Evolutionary conservation across 2,329 filamentous ascomycete genomes (phyloP).

Genomic region (Fusarium robinianum): DNA sequence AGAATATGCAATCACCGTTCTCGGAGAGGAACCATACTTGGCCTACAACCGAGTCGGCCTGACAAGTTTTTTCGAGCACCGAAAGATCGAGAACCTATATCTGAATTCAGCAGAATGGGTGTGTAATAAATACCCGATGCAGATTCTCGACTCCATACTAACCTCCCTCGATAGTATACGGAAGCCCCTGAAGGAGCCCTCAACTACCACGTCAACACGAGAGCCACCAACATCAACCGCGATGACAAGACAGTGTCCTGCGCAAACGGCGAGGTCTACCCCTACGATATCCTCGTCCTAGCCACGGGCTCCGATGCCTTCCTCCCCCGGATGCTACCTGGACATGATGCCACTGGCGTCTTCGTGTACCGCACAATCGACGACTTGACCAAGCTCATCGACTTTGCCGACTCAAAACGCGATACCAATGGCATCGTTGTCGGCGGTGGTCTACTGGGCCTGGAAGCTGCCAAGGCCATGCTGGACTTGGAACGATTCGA

Average conservation of each 20-base stretch:
- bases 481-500: conserved; percentile 78
- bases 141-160: background rate
- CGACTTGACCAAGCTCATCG: conserved; percentile 77
- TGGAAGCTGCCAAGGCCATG: conserved; percentile 92
- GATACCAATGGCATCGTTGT: conserved; percentile 76
- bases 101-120: conserved; percentile 85
- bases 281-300: conserved; percentile 81
- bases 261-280: conserved; percentile 68
- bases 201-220: conserved; percentile 75
- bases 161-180: conserved; percentile 59
- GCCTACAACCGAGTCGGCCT: conserved; percentile 91
- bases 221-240: conserved; percentile 67
- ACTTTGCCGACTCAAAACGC: conserved; percentile 68
- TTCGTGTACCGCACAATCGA: conserved; percentile 90
- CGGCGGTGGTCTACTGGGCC: conserved; percentile 80
- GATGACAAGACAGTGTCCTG: conserved; percentile 69
- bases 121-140: conserved; percentile 16
- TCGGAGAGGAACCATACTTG: conserved; percentile 85
- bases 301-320: conserved; percentile 87
- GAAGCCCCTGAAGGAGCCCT: conserved; percentile 69
- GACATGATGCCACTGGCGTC: conserved; percentile 78
- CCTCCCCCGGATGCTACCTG: conserved; percentile 71
- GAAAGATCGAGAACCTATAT: conserved; percentile 84
- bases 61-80: conserved; percentile 86
- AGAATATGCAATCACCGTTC: conserved; percentile 81